Base-by-base conservation (phyloP, 306 rosid genomes). In the Oemleria cerasiformis region DNA sequence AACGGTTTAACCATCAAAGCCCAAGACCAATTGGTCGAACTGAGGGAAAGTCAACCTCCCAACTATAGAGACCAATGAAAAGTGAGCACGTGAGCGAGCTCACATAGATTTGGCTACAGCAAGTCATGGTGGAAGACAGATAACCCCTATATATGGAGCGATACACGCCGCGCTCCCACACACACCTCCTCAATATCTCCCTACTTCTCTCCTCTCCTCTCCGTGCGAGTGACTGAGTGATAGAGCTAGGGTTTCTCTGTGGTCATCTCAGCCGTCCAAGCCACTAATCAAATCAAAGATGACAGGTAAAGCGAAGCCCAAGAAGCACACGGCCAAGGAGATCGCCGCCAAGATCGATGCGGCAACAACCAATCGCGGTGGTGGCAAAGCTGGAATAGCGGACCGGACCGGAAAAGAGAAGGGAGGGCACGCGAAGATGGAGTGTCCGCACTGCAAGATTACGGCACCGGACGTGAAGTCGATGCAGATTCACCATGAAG, bases 321-420 rank as follows among this genome's bases (percentile, higher is more conserved):
- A 95, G 96, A 95, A 95, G 96, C 99, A 95, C 79, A 95, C 99
- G 12, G 97, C 99, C 6, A 95, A 95, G 86, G 99, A 95, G 88
- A 86, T 95, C 81, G 86, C 84, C 0, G 48, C 92, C 9, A 91
- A 95, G 87, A 69, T 89, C 15, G 99, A 95, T 61, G 99, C 99
- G 1, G 99, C 99, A 2, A 82, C 88, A 2, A 95, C 99, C 6
- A 95, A 91, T 73, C 85, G 99, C 70, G 99, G 99, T 20, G 99
- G 99, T 10, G 99, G 99, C 0, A 95, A 95, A 77, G 96, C 97
- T 0, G 97, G 99, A 4, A 63, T 4, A n/a, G 86, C 85, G 0
- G 99, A 95, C 25, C 88, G 99, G 5, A 20, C 84, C 1, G 97
- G 96, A 0, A 0, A 58, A 1, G 99, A 84, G 9, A 95, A 95